Percentiles rank a stretch among this genome's conserved stretches.
Conservation (phyloP, 768 basidiomycete genomes). For the Trametes maxima region DNA sequence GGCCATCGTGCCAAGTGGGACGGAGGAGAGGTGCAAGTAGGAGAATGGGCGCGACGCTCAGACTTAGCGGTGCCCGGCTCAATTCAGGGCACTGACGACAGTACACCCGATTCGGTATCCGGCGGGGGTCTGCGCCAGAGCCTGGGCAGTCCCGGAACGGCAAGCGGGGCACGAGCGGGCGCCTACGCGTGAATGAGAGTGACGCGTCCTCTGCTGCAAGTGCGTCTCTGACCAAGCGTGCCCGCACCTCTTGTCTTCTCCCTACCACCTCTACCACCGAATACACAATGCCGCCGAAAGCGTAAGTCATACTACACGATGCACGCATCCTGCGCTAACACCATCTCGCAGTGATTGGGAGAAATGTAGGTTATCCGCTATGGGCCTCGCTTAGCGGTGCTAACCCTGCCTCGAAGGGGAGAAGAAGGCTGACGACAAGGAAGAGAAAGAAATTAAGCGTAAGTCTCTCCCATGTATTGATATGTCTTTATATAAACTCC, state of each 20-base stretch:
- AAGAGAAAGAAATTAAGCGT: constrained; percentile 83
- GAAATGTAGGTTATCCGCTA: constrained; percentile 71
- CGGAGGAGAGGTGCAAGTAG: constrained; percentile 3
- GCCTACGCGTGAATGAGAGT: constrained; percentile 28
- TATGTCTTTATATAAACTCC: not conserved
- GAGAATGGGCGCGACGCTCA: constrained; percentile 9
- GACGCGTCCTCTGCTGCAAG: constrained; percentile 36
- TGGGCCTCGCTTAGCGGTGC: not conserved
- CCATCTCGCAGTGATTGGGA: constrained; percentile 83
- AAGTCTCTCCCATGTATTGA: constrained; percentile 1
- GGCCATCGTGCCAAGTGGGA: constrained; percentile 61
- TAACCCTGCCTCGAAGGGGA: constrained; percentile 55
- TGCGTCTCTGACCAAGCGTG: constrained; percentile 19
- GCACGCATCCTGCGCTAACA: constrained; percentile 14
- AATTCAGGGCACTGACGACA: constrained; percentile 23
- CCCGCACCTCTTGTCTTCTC: constrained; percentile 24
- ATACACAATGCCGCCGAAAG: constrained; percentile 84
- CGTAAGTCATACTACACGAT: constrained; percentile 56
- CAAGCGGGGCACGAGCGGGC: constrained; percentile 1
- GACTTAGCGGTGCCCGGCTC: constrained; percentile 1
- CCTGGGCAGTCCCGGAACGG: constrained; percentile 11
- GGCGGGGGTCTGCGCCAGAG: constrained; percentile 13
- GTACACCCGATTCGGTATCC: constrained; percentile 16
- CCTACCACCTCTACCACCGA: constrained; percentile 26
- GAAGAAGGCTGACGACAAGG: constrained; percentile 84